Evolutionary conservation across 345 rosid species (phyloP), one percentile per base, ranked within the genome.

Genomic region (Moricandia moricandioides): DNA sequence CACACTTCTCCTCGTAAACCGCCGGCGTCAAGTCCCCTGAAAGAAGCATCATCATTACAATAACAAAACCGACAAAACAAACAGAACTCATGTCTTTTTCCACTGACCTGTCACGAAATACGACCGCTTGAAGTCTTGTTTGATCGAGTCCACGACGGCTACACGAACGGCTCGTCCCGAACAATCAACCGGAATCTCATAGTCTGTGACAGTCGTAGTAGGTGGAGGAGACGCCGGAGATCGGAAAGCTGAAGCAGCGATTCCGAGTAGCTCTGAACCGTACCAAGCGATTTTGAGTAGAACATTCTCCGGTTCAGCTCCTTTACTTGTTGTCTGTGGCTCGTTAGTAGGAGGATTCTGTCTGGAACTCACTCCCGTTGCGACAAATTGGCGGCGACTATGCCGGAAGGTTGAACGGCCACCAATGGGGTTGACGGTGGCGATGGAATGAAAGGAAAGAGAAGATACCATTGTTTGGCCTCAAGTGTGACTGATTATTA

Each of bases 261-360:
- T 88, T 67, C 98, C 97, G 12, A 94, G 85, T 16, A 88, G 86
- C 88, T 94, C 98, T 30, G 98, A 94, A 59, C 96, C 87, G 52
- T 94, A 94, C 98, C 98, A 94, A 17, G 97, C 97, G 47, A 84
- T 70, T 78, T 88, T 94, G 58, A 94, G 95, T 17, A 91, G 68
- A 8, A 87, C 89, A 79, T 89, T 91, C 39, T 88, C 88, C 1
- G 90, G 82, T 26, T 78, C 88, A 0, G 89, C 74, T 61, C 71
- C 88, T 63, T 78, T 79, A 65, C 67, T 75, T 2, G 82, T 40
- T 1, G 82, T 40, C 61, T 83, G 65, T 33, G 78, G 30, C 7
- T 78, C 62, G 43, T 70, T 80, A 82, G 84, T 14, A 78, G 79
- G 17, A 87, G 78, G 27, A 87, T 45, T 68, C 74, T 77, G 75